Conservation (phyloP, 805 yeast genomes). For the Zygotorulaspora chibaensis region DNA sequence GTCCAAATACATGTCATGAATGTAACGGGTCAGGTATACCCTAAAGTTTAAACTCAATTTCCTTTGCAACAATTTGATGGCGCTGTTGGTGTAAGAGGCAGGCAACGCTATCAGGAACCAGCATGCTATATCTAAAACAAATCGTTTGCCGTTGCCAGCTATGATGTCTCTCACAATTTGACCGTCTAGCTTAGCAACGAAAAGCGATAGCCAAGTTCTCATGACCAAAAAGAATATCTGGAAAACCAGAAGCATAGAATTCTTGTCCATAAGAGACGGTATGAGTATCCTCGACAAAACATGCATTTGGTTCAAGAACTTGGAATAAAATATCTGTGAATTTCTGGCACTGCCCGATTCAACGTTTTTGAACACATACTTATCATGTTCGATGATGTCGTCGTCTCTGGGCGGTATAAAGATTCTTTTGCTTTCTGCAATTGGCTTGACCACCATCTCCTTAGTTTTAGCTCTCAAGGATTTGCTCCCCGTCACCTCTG, state of each 20-base stretch:
- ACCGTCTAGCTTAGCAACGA: conserved; percentile 88
- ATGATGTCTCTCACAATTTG: conserved; percentile 86
- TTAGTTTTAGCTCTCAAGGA: neutral
- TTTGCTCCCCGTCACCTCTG: conserved; percentile 2
- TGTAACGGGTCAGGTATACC: conserved; percentile 74
- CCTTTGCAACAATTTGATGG: conserved; percentile 74
- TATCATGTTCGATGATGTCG: conserved; percentile 33
- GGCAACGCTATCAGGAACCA: conserved; percentile 93
- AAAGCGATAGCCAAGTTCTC: conserved; percentile 80
- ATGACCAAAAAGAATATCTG: conserved; percentile 72
- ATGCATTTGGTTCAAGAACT: conserved; percentile 64
- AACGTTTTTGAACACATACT: conserved; percentile 30
- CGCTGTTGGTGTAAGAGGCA: conserved; percentile 87
- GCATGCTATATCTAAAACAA: conserved; percentile 69
- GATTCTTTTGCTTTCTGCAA: conserved; percentile 21
- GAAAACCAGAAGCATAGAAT: conserved; percentile 57
- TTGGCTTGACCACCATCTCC: neutral
- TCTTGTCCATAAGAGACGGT: conserved; percentile 68
- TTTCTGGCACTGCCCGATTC: conserved; percentile 22
- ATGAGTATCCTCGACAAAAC: conserved; percentile 78
- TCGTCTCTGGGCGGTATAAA: conserved; percentile 30
- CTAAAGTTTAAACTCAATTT: conserved; percentile 79
- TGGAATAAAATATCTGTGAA: conserved; percentile 46
- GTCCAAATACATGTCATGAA: conserved; percentile 87
- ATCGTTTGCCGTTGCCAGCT: conserved; percentile 70